A percentile compares a stretch with the other conserved stretches of the same genome.
phyloP scores from a whole-genome alignment of 345 rosid species.

The Abelmoschus esculentus region DNA sequence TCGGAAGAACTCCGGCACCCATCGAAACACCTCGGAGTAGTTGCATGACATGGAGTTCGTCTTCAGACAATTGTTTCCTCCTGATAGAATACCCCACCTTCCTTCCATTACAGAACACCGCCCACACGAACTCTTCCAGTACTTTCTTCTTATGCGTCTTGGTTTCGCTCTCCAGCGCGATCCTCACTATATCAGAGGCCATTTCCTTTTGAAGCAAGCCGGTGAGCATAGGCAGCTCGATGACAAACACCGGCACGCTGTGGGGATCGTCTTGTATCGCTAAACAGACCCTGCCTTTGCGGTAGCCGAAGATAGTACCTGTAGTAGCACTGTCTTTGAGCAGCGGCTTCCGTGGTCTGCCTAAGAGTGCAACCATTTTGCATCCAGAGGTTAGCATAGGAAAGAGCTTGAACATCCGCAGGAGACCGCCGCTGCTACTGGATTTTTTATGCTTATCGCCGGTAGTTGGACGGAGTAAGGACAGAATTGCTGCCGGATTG shows the following conservation, averaged over 20 bases:
- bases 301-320: constrained; percentile 79
- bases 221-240: constrained; percentile 80
- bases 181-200: constrained; percentile 82
- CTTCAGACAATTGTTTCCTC: constrained; percentile 78
- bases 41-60: constrained; percentile 81
- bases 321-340: constrained; percentile 80
- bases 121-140: constrained; percentile 89
- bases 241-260: constrained; percentile 63
- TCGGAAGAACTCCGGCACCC: constrained; percentile 95
- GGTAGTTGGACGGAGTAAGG: constrained; percentile 53
- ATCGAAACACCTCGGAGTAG: constrained; percentile 79
- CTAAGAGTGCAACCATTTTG: constrained; percentile 85
- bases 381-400: constrained; percentile 95
- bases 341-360: constrained; percentile 59
- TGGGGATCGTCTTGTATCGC: constrained; percentile 97
- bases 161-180: constrained; percentile 86
- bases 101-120: constrained; percentile 85
- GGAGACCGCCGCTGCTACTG: constrained; percentile 47
- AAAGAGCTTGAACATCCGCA: constrained; percentile 78
- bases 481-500: constrained; percentile 61
- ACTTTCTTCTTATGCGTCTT: constrained; percentile 66
- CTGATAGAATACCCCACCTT: constrained; percentile 79
- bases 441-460: constrained; percentile 47
- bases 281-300: constrained; percentile 70
- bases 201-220: constrained; percentile 71